Conservation (phyloP, 441 rosid species). For the Lagerstroemia fauriei region DNA sequence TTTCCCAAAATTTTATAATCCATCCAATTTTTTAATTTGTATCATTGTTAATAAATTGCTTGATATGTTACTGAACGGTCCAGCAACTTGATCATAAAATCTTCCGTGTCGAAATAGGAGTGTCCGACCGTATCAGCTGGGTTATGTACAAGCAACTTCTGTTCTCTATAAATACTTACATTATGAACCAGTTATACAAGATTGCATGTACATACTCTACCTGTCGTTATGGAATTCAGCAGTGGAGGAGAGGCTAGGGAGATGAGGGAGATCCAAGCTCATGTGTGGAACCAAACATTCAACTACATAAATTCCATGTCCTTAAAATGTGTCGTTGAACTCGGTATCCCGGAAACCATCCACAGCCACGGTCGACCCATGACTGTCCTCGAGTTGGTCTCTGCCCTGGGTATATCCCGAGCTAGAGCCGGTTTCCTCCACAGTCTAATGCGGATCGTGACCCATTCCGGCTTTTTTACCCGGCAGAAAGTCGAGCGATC, state of each 20-base stretch:
- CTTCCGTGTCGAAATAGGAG: too few relatives aligned
- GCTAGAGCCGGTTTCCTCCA: not conserved
- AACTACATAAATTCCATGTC: constrained; percentile 26
- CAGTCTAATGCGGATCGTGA: constrained; percentile 37
- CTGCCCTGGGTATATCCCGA: constrained; percentile 14
- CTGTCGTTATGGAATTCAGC: not conserved
- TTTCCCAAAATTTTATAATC: too few relatives aligned
- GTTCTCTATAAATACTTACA: not conserved
- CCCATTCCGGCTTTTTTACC: constrained; percentile 36
- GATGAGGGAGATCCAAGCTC: constrained; percentile 14
- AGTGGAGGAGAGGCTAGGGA: not conserved
- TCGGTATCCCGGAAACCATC: constrained; percentile 27
- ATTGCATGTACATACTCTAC: not conserved
- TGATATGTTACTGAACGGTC: too few relatives aligned
- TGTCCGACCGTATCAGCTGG: too few relatives aligned
- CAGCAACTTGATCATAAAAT: too few relatives aligned
- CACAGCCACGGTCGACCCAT: constrained; percentile 22
- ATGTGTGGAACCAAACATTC: constrained; percentile 22
- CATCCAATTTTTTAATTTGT: too few relatives aligned
- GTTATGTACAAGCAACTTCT: not conserved
- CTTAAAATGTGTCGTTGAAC: constrained; percentile 28
- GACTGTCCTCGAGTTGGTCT: not conserved
- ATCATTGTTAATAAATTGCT: too few relatives aligned
- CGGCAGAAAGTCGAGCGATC: not conserved
- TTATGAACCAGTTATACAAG: not conserved